Percentiles rank a stretch among this genome's conserved stretches.
These are phyloP conservation scores for Neofusicoccum kwambonambiense DNA, from an alignment of 2,329 filamentous ascomycete species.

Conservation along the genomic window DNA sequence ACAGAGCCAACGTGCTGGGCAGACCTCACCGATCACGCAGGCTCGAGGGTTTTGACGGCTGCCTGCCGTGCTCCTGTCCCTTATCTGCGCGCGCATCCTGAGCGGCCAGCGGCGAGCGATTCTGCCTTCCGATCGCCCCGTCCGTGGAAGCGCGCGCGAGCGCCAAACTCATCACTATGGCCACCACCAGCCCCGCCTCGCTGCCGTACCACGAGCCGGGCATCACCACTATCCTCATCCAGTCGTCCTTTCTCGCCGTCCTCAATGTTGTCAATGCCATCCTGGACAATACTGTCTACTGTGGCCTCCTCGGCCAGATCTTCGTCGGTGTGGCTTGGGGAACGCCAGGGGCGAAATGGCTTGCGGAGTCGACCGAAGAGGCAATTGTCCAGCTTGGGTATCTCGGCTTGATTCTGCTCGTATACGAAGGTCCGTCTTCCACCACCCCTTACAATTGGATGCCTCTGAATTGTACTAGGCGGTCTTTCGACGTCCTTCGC, in stretches of 20 bases:
- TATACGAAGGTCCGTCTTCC: constrained; percentile 60
- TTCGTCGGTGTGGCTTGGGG: constrained; percentile 70
- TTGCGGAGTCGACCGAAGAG: constrained; percentile 53
- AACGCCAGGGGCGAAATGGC: constrained; percentile 61
- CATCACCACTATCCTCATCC: constrained; percentile 59
- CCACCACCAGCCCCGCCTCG: constrained; percentile 22
- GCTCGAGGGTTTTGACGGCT: no score
- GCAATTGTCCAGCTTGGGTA: constrained; percentile 67
- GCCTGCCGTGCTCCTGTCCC: no score
- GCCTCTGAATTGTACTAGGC: constrained; percentile 38
- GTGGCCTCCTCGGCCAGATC: constrained; percentile 70
- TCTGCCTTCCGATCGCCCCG: not conserved
- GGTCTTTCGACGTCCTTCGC: constrained; percentile 57
- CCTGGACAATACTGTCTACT: constrained; percentile 63
- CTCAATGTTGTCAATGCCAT: constrained; percentile 59
- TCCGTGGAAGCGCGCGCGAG: no score
- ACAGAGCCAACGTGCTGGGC: no score
- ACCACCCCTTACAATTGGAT: not conserved
- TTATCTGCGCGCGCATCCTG: no score
- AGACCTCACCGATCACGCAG: no score
- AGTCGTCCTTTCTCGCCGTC: constrained; percentile 61
- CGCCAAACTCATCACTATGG: not conserved
- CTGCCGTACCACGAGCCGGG: constrained; percentile 63
- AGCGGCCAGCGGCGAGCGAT: no score
- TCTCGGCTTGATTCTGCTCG: constrained; percentile 67